These are phyloP conservation scores for Ligustrum vulgare DNA, from an alignment of 257 asterid genomes.

Conservation along the genomic window DNA sequence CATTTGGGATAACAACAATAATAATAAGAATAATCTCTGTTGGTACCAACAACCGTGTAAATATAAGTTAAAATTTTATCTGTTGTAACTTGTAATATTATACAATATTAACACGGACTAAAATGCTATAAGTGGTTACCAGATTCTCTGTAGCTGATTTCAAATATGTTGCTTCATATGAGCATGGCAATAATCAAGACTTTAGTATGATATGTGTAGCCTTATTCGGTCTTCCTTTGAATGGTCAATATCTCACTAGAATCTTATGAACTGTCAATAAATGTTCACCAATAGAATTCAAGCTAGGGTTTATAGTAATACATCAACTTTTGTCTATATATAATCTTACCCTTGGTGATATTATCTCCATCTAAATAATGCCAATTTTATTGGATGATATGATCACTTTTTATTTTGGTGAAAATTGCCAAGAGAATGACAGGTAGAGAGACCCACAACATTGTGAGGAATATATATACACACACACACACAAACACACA, in stretches of 20 bases:
- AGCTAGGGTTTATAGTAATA: constrained; percentile 31
- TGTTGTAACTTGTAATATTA: too few species aligned
- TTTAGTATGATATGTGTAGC: constrained; percentile 30
- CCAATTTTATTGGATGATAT: not conserved
- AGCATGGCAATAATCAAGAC: constrained; percentile 38
- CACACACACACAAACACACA: too few species aligned
- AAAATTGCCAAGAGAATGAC: not conserved
- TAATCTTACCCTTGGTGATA: not conserved
- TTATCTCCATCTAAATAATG: not conserved
- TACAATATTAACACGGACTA: too few species aligned
- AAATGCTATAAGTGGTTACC: too few species aligned
- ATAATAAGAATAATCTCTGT: too few species aligned
- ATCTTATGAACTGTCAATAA: constrained; percentile 41
- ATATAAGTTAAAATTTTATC: not conserved
- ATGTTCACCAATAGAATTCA: constrained; percentile 26
- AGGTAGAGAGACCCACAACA: not conserved
- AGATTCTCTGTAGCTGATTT: not conserved
- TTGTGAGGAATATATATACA: too few species aligned
- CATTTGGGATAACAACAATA: not conserved
- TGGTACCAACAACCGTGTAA: too few species aligned
- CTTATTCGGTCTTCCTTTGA: constrained; percentile 43
- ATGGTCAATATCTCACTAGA: constrained; percentile 51
- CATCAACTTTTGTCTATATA: not conserved
- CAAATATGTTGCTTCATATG: constrained; percentile 30
- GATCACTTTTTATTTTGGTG: not conserved